Base-by-base conservation (phyloP, 345 rosid genomes). In the Theobroma cacao region DNA sequence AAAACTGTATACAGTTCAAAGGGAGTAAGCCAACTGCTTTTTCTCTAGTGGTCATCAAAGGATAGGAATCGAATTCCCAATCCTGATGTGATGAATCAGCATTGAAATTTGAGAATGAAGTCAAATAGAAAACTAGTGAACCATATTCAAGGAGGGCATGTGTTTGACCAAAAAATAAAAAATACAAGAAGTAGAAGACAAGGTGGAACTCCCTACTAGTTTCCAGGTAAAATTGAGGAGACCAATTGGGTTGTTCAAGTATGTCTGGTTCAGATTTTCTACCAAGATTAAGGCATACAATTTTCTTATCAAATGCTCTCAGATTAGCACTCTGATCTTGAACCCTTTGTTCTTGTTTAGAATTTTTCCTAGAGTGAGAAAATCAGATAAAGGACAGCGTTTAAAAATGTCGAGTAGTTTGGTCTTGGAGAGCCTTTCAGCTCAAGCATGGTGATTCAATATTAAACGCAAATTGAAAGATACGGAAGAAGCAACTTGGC, bases 71-170 rank as follows among this genome's bases (percentile, higher is more conserved):
- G 34, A 33, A 63, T 63, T 63, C 68, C 26, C 13, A 63, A 63
- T 63, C 68, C 41, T 63, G 68, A 63, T 63, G 68, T 34, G 43
- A 63, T 63, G 68, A 18, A 33, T 63, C 68, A 63, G 68, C 68
- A 34, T 14, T 31, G 43, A 13, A n/a, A 18, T 60, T 1, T 13
- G 65, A 30, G 8, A 60, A 12, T 63, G 68, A 34, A 34, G 43
- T 63, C 43, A 63, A 63, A 33, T 18, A 8, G 3, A 31, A 63
- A 63, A 63, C 22, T 33, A 33, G 41, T 17, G 40, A 61, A 61
- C n/a, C 65, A 61, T 30, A 61, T 61, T 61, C 65, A 30, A 14
- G 2, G 52, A 3, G 52, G 15, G 17, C 3, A 47, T 2, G 52
- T 13, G 52, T 14, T 11, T 58, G 9, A 7, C 47, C 47, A 41